These are phyloP conservation scores for Pseudocercospora fijiensis DNA, from an alignment of 2,329 filamentous ascomycete genomes.

Conservation along the genomic window DNA sequence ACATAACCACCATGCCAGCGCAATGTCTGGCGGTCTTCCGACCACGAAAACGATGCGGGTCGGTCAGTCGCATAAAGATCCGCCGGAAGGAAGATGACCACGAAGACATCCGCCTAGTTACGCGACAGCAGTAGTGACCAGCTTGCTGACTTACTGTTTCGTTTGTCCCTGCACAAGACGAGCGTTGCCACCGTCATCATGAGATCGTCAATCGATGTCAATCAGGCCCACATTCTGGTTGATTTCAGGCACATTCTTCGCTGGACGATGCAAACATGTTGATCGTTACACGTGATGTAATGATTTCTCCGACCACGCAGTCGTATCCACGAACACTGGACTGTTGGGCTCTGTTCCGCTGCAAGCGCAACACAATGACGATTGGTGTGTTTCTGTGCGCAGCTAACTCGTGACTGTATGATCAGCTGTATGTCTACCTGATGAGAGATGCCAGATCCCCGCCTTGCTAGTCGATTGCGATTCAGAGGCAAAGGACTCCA, in stretches of 20 bases:
- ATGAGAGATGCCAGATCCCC: conserved; percentile 10
- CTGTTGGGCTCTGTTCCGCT: background rate
- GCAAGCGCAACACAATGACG: conserved; percentile 5
- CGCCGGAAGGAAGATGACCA: background rate
- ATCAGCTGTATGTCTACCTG: conserved; percentile 9
- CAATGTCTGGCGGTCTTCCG: background rate
- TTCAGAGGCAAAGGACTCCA: conserved; percentile 4
- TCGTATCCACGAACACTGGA: background rate
- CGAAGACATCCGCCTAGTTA: background rate
- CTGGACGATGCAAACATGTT: conserved; percentile 16
- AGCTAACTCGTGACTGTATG: conserved; percentile 10
- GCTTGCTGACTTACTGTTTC: conserved; percentile 3
- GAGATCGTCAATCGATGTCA: conserved; percentile 2
- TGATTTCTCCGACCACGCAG: background rate
- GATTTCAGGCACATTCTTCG: conserved; percentile 10
- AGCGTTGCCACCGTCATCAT: background rate
- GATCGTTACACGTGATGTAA: conserved; percentile 13
- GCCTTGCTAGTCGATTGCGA: conserved; percentile 3
- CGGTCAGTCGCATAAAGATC: background rate
- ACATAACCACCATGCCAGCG: background rate
- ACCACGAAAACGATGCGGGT: background rate
- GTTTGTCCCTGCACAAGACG: conserved; percentile 1
- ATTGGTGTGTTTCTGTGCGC: conserved; percentile 4
- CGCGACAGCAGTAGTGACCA: background rate
- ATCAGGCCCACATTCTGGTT: conserved; percentile 11